These are phyloP conservation scores for Coniosporium apollinis DNA, from an alignment of 495 filamentous ascomycete species.

Conservation along the genomic window DNA sequence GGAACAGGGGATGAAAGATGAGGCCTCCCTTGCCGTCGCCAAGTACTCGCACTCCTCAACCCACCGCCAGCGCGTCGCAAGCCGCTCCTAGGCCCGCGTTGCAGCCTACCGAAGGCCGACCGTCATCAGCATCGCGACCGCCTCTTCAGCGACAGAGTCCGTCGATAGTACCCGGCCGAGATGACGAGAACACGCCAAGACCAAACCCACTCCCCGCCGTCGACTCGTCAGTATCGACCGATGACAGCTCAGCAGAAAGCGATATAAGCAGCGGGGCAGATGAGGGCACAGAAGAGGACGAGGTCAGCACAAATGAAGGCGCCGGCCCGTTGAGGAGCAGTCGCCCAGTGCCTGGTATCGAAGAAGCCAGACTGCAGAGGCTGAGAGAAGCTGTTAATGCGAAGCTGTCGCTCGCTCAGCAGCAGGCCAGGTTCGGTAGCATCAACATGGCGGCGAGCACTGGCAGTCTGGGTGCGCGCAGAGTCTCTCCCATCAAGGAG, in stretches of 20 bases:
- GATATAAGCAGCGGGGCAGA: too few species aligned
- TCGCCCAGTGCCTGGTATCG: too few species aligned
- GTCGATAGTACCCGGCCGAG: slow-evolving; percentile 2
- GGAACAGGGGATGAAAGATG: too few species aligned
- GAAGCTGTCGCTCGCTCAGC: slow-evolving; percentile 16
- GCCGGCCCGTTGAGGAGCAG: not conserved
- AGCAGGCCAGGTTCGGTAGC: slow-evolving; percentile 11
- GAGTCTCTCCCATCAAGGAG: slow-evolving; percentile 23
- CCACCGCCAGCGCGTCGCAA: not conserved
- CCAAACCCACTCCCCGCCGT: not conserved
- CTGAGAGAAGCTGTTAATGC: slow-evolving; percentile 20
- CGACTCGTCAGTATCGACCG: too few species aligned
- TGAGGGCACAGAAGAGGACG: not conserved
- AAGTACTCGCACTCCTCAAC: not conserved
- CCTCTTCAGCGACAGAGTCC: not conserved
- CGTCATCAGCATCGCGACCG: not conserved
- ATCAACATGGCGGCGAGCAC: not conserved
- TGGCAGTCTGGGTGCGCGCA: slow-evolving; percentile 3
- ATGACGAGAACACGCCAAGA: not conserved
- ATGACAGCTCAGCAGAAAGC: too few species aligned
- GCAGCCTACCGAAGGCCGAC: not conserved
- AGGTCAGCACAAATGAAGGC: not conserved
- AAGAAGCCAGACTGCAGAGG: slow-evolving; percentile 15
- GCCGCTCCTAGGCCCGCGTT: not conserved
- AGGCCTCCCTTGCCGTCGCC: not conserved